Evolutionary conservation across 2,329 filamentous ascomycete species (phyloP).

Genomic region (Talaromyces sp.): DNA sequence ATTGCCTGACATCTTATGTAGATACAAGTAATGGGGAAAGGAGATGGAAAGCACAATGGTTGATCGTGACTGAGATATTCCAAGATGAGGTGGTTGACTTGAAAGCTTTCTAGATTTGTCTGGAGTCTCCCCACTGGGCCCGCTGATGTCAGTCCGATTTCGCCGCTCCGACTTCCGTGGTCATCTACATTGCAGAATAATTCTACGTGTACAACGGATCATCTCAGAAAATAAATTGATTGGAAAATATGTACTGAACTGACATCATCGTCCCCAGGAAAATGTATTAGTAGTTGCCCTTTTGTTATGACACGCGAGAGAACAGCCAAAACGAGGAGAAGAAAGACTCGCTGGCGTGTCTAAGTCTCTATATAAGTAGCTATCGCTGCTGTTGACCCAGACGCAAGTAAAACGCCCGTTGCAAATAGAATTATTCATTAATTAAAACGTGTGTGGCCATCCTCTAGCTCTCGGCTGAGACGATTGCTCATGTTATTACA

Average conservation of each 20-base stretch:
- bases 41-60: not conserved
- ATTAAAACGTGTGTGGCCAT: not conserved
- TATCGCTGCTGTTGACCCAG: not conserved
- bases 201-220: not conserved
- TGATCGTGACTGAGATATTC: not conserved
- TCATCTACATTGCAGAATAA: not conserved
- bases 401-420: not conserved
- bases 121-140: not conserved
- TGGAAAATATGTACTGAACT: not conserved
- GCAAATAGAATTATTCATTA: not conserved
- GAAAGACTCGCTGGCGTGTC: not conserved
- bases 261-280: not conserved
- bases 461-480: not conserved
- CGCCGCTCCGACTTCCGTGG: not conserved
- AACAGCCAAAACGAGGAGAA: conserved; percentile 1
- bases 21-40: not conserved
- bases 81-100: not conserved
- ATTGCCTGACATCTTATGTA: conserved; percentile 6
- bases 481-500: not conserved
- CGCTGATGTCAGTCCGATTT: not conserved
- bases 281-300: not conserved
- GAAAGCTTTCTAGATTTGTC: not conserved
- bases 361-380: conserved; percentile 4
- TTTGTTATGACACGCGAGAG: not conserved
- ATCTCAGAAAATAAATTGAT: not conserved